Base-by-base conservation (phyloP, 2,329 filamentous ascomycete genomes). In the Dactylonectria estremocensis region DNA sequence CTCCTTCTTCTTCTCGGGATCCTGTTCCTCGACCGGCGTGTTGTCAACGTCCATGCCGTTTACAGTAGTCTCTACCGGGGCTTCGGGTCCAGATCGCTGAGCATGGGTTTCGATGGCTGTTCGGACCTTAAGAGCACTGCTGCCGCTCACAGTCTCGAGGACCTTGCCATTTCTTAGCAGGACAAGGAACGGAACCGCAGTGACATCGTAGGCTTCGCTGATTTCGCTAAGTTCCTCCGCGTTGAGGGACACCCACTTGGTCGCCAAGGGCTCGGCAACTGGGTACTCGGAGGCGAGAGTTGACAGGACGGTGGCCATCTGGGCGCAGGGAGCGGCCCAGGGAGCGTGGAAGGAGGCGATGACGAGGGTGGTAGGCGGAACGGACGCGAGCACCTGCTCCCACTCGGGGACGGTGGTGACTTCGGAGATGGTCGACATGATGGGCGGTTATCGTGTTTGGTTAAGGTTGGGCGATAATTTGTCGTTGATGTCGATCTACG, bases 341-440 rank as follows among this genome's bases (percentile, higher is more conserved):
- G 95, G 93, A 20, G 96, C 95, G 81, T 98, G 93, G 87, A 99
- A 99, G 80, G 95, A 98, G 78, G 97, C 90, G 77, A 98, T 87
- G 70, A 95, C 87, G 67, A 98, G 89, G 16, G 93, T 90, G 16
- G 91, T 88, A 2, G 91, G 78, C 11, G 93, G 89, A 14, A 95
- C 86, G 48, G 89, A 86, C 69, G 87, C 85, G 69, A 93, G 85
- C 78, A 92, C 87, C 72, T 89, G 83, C 72, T 91, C 86, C 90
- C 96, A 98, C 75, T 91, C 90, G 73, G 87, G 84, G 76, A 94
- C 90, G 75, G 88, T 90, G 74, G 90, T 88, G 82, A 98, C 92
- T 77, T 97, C 93, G 72, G 88, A 89, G 77, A 98, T 89, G 66
- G 89, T 90, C 72, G 92, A 93, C 92, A 95, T 95, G 69, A 73